A percentile compares a stretch with the other conserved stretches of the same genome.
Conservation (phyloP, 768 basidiomycete species). For the Russula sp. region DNA sequence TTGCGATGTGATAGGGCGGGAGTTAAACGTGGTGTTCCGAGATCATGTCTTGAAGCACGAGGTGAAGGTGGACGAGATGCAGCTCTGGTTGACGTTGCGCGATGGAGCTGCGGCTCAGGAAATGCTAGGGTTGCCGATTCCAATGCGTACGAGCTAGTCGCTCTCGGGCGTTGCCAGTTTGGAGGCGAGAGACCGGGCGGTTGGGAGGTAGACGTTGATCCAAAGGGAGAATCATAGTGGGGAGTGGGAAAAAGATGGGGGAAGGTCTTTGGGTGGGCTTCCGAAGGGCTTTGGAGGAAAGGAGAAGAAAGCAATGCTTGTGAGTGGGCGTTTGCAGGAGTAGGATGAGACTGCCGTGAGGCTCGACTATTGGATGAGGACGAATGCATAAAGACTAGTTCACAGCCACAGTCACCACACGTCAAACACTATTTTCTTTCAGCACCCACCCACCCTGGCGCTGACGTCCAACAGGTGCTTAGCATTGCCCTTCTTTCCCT, state of each 20-base stretch:
- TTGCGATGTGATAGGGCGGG: background rate
- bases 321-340: background rate
- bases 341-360: slow-evolving; percentile 7
- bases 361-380: background rate
- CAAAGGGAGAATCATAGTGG: background rate
- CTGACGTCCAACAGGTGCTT: slow-evolving; percentile 7
- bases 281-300: background rate
- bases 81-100: slow-evolving; percentile 35
- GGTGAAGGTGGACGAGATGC: slow-evolving; percentile 20
- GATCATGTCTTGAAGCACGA: background rate
- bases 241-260: slow-evolving; percentile 3
- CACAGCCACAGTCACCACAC: background rate
- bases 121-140: slow-evolving; percentile 33
- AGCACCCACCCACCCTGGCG: background rate
- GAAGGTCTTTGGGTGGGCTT: background rate
- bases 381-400: background rate
- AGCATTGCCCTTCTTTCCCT: background rate
- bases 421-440: background rate
- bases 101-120: slow-evolving; percentile 47
- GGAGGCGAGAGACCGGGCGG: background rate
- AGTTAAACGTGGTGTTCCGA: background rate
- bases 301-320: background rate
- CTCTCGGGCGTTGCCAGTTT: slow-evolving; percentile 17
- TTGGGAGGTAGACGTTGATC: background rate
- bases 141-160: slow-evolving; percentile 18